Percentiles rank a stretch among this genome's conserved stretches.
Conservation (phyloP, 2,329 filamentous ascomycete species). For the Fusarium proliferatum region DNA sequence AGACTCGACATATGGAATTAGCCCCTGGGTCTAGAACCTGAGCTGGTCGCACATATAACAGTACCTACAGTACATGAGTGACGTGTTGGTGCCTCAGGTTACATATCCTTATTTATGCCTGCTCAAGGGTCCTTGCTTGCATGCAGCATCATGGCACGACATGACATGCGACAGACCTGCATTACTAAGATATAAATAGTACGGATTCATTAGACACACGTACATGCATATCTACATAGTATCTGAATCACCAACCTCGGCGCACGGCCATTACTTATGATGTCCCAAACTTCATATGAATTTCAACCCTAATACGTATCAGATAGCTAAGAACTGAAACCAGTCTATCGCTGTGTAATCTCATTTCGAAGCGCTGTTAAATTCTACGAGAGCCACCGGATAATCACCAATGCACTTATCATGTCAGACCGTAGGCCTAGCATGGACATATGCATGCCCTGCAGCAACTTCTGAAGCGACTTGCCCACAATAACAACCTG, state of each 20-base stretch:
- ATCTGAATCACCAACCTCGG: neutral
- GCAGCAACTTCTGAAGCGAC: neutral
- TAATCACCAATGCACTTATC: neutral
- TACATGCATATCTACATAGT: neutral
- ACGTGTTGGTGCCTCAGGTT: constrained; percentile 27
- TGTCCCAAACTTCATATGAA: neutral
- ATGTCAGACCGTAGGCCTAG: neutral
- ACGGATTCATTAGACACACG: neutral
- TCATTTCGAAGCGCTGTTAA: neutral
- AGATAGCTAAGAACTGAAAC: neutral
- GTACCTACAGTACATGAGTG: neutral
- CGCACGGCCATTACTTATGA: neutral
- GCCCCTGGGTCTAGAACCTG: constrained; percentile 11
- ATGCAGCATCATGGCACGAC: neutral
- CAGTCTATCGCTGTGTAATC: constrained; percentile 1
- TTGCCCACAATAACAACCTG: neutral
- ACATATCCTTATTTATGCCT: neutral
- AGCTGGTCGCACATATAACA: neutral
- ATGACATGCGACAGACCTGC: neutral
- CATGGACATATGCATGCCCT: neutral
- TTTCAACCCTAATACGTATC: neutral
- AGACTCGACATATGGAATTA: neutral
- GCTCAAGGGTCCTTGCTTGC: constrained; percentile 18
- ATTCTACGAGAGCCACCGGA: neutral
- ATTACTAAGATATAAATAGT: neutral